phyloP scores from a whole-genome alignment of 2,329 filamentous ascomycete genomes.

The Hymenoscyphus albidus region DNA sequence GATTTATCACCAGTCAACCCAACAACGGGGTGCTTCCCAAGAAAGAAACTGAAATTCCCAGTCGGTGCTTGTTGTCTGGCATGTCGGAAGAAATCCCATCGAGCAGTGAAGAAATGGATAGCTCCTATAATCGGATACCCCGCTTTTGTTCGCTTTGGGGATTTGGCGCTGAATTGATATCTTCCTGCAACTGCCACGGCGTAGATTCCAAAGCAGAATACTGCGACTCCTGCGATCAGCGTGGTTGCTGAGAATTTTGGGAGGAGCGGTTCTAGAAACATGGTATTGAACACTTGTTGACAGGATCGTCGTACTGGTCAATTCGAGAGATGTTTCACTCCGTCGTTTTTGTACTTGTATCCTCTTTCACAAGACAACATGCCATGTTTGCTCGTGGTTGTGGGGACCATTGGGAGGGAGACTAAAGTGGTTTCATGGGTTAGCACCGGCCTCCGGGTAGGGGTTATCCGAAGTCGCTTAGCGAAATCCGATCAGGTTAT shows the following conservation, averaged over 20 bases:
- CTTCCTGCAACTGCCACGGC: neutral
- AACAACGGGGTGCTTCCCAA: conserved; percentile 44
- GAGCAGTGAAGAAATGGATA: conserved; percentile 43
- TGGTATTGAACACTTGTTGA: neutral
- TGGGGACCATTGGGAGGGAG: neutral
- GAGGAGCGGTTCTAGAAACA: neutral
- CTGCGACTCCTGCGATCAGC: neutral
- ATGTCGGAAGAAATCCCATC: conserved; percentile 43
- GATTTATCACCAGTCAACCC: conserved; percentile 42
- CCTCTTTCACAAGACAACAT: neutral
- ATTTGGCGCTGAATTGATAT: conserved; percentile 15
- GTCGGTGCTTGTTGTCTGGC: conserved; percentile 33
- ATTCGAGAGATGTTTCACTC: neutral
- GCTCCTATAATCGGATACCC: conserved; percentile 43
- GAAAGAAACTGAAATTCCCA: conserved; percentile 48
- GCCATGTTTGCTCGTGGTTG: neutral
- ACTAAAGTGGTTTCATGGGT: neutral
- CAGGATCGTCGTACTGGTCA: neutral
- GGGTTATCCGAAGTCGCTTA: neutral
- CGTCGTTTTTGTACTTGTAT: neutral
- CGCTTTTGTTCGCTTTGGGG: conserved; percentile 27
- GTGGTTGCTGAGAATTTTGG: neutral
- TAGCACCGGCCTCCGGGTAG: neutral
- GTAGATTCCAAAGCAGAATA: neutral
- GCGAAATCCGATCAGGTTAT: neutral